Percentiles rank a stretch among this genome's conserved stretches.
Evolutionary conservation across 306 rosid species (phyloP).

Genomic region (Corylus americana): DNA sequence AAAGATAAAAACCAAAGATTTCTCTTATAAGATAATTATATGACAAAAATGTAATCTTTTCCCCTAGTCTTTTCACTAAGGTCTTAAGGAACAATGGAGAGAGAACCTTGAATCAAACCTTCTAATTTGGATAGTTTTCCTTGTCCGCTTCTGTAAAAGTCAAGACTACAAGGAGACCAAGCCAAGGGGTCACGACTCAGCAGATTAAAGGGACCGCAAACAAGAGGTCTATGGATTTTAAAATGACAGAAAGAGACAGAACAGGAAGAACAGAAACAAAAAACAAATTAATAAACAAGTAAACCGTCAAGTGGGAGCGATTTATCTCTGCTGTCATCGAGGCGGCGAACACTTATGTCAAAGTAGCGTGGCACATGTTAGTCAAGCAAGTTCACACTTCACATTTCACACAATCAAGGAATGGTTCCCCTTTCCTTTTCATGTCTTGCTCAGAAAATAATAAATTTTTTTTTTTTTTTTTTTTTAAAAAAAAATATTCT

Average conservation of each 20-base stretch:
- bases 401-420: neutral
- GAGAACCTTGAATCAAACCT: no score
- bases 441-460: no score
- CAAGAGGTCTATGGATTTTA: neutral
- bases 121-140: neutral
- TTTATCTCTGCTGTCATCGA: neutral
- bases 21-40: no score
- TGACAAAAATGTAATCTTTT: no score
- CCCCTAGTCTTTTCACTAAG: no score
- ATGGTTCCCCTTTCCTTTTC: neutral
- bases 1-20: no score
- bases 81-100: no score
- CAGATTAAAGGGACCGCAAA: neutral
- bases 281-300: neutral
- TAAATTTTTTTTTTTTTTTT: no score
- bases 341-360: constrained; percentile 15
- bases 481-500: no score
- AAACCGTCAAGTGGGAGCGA: neutral
- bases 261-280: no score
- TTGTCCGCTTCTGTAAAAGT: neutral
- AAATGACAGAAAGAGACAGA: neutral
- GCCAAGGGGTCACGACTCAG: neutral
- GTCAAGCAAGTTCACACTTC: constrained; percentile 26
- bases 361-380: constrained; percentile 3
- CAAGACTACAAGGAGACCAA: neutral